phyloP scores from a whole-genome alignment of 2,329 filamentous ascomycete species.

The Pyricularia pennisetigena region DNA sequence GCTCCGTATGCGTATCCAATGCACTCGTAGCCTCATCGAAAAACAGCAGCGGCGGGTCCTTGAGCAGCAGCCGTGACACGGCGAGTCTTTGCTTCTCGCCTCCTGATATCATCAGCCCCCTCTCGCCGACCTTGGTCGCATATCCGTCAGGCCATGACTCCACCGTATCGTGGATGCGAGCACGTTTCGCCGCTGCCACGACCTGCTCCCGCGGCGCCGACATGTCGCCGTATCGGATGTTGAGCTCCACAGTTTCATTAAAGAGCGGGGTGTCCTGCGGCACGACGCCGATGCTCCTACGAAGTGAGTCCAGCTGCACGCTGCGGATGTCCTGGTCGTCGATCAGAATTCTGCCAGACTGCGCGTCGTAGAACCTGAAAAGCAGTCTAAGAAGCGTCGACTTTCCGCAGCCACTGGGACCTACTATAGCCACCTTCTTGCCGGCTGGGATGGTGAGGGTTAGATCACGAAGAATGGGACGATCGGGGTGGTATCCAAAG shows the following conservation, averaged over 20 bases:
- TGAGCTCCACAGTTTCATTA: conserved; percentile 92
- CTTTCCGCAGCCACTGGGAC: conserved; percentile 91
- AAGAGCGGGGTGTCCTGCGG: conserved; percentile 96
- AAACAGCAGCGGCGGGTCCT: conserved; percentile 26
- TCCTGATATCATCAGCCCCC: conserved; percentile 30
- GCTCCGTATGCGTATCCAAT: conserved; percentile 60
- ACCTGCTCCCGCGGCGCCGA: conserved; percentile 66
- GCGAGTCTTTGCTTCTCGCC: conserved; percentile 47
- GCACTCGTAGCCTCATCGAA: conserved; percentile 18
- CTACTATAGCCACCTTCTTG: conserved; percentile 92
- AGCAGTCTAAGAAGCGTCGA: conserved; percentile 84
- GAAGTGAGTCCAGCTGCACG: conserved; percentile 72
- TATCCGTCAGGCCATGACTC: conserved; percentile 78
- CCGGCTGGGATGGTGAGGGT: conserved; percentile 86
- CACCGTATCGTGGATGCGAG: conserved; percentile 78
- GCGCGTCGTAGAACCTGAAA: conserved; percentile 90
- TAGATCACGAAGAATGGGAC: conserved; percentile 78
- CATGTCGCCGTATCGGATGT: conserved; percentile 86
- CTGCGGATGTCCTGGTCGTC: conserved; percentile 88
- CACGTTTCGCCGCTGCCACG: conserved; percentile 66
- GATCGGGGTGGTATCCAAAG: conserved; percentile 82
- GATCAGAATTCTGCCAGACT: conserved; percentile 75
- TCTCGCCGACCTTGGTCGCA: conserved; percentile 68
- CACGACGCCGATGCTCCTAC: conserved; percentile 83
- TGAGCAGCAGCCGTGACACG: conserved; percentile 31